phyloP scores from a whole-genome alignment of 2,329 filamentous ascomycete genomes.

The Pseudogymnoascus sp. region DNA sequence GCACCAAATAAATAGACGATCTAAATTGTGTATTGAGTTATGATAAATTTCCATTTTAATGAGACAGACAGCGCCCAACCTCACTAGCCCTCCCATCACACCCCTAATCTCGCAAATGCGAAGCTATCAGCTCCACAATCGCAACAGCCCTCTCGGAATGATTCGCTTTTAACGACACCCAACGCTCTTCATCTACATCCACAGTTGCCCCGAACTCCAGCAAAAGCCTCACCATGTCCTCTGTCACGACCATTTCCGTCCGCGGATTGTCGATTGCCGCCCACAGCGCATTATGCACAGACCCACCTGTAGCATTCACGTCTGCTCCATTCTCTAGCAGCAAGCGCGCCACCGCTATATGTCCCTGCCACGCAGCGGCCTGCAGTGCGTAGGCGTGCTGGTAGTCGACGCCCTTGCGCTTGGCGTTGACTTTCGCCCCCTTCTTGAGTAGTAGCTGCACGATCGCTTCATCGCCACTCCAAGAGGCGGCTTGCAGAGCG shows the following conservation, averaged over 20 bases:
- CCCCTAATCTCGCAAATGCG: neutral
- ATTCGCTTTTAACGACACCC: no score
- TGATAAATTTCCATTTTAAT: neutral
- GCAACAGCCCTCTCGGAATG: neutral
- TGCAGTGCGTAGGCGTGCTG: neutral
- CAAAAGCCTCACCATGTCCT: neutral
- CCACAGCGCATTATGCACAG: neutral
- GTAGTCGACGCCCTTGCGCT: no score
- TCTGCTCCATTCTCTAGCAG: neutral
- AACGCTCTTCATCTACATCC: neutral
- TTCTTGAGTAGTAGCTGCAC: neutral
- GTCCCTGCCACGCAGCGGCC: neutral
- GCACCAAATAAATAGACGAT: neutral
- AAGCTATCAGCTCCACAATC: neutral
- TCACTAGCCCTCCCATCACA: neutral
- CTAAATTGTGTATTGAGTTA: neutral
- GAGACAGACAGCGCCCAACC: neutral
- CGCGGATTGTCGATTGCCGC: neutral
- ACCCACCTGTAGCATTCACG: neutral
- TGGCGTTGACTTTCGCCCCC: neutral
- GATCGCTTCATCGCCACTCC: neutral
- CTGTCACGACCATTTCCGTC: no score
- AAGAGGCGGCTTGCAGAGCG: neutral
- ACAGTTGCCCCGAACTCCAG: neutral
- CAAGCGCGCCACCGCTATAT: neutral